Evolutionary conservation across 139 green algal species (phyloP), one percentile per base, ranked within the genome.

Genomic region (Trebouxia sp.): DNA sequence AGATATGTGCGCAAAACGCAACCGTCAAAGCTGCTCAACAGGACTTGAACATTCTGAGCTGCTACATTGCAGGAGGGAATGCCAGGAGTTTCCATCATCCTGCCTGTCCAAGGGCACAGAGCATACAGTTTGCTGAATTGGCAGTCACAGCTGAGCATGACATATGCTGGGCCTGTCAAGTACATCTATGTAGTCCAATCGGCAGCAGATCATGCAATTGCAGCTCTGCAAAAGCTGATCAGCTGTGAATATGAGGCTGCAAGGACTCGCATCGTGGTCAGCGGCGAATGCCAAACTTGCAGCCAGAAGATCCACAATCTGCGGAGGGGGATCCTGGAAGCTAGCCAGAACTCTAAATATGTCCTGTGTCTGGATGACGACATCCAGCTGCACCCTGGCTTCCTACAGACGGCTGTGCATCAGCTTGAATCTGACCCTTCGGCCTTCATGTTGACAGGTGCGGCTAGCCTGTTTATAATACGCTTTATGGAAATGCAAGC

Each of bases 351-450:
- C 35, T 78, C 65, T 12, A 84, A 89, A 48, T 98, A 96, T 43
- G 78, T 97, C 17, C 87, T 97, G 30, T 96, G 95, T 53, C 80
- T 98, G 72, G 95, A 98, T 74, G 95, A 98, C 83, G 95, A 98
- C 77, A 90, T 98, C n/a, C 72, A 83, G 78, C 82, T 95, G 42
- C 92, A 97, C 79, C 88, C 91, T 3, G 77, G 76, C 9, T 90
- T 82, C 41, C 62, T 98, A 37, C 26, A 37, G 14, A 55, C 84
- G 45, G 77, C 98, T 38, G 90, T 97, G 20, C 42, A 37, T 5
- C 76, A 87, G 17, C 72, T 98, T 86, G 86, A 97, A 62, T n/a
- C 22, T 4, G 79, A 96, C 24, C 66, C 80, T 0, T 32, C 30
- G 4, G 56, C 88, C 1, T 95, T 96, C 80, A 92, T 97, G 88